These are phyloP conservation scores for Exophiala lecanii-corni DNA, from an alignment of 2,329 filamentous ascomycete genomes.

Conservation along the genomic window DNA sequence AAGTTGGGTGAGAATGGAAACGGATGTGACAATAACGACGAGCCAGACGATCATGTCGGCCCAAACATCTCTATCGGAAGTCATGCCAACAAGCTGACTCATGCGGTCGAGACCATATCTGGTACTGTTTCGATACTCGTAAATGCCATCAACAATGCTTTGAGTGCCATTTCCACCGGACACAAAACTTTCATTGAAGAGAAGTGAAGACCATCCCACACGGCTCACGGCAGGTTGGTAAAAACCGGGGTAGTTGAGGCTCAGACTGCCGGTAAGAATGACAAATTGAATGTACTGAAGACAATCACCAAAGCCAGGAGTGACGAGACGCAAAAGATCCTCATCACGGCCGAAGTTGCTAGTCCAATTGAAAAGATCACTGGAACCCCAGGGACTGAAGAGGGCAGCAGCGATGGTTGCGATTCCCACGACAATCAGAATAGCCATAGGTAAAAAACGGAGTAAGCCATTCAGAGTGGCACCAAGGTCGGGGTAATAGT, in stretches of 20 bases:
- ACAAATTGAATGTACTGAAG: constrained; percentile 95
- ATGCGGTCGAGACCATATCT: constrained; percentile 74
- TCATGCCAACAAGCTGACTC: constrained; percentile 78
- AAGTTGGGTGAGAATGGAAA: constrained; percentile 66
- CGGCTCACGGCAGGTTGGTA: constrained; percentile 90
- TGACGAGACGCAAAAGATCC: constrained; percentile 85
- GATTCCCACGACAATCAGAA: constrained; percentile 73
- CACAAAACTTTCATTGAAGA: constrained; percentile 91
- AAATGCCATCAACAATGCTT: constrained; percentile 78
- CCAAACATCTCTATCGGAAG: constrained; percentile 75
- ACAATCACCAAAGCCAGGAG: constrained; percentile 93
- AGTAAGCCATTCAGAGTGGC: constrained; percentile 62
- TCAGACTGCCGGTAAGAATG: constrained; percentile 79
- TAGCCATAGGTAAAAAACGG: constrained; percentile 69
- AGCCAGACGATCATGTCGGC: constrained; percentile 91
- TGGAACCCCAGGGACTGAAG: constrained; percentile 89
- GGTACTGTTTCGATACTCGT: constrained; percentile 60
- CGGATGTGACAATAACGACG: constrained; percentile 65
- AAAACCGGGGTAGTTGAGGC: constrained; percentile 85
- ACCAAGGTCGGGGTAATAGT: constrained; percentile 81
- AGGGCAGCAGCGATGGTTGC: constrained; percentile 81
- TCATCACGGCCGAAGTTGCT: constrained; percentile 95
- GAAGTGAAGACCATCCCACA: constrained; percentile 78
- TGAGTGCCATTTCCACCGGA: constrained; percentile 61
- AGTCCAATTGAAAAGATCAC: constrained; percentile 90